Evolutionary conservation across 495 filamentous ascomycete genomes (phyloP).

Genomic region (Penicillium fimorum): DNA sequence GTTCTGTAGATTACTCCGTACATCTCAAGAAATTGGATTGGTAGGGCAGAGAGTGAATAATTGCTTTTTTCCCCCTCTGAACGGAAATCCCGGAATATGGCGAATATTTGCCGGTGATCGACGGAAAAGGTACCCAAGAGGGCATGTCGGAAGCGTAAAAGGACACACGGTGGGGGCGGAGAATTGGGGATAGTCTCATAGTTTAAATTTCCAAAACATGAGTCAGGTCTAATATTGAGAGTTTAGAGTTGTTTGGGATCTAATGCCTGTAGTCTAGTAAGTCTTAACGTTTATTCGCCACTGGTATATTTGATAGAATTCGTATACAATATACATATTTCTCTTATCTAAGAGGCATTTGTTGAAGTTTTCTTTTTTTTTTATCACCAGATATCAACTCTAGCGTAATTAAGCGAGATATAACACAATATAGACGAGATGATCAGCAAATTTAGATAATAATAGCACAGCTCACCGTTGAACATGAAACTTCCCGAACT

Average conservation of each 20-base stretch:
- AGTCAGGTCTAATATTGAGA: neutral
- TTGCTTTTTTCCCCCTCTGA: neutral
- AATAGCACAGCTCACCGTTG: neutral
- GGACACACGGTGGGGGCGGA: constrained; percentile 1
- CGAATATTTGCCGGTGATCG: neutral
- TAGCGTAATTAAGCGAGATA: neutral
- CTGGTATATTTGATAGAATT: neutral
- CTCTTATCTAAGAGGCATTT: neutral
- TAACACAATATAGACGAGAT: neutral
- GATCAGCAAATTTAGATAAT: neutral
- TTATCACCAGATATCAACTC: neutral
- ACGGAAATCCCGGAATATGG: neutral
- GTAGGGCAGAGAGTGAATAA: neutral
- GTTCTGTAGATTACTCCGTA: neutral
- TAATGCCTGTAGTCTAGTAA: neutral
- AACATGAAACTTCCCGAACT: neutral
- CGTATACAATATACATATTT: neutral
- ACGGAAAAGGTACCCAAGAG: neutral
- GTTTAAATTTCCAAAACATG: neutral
- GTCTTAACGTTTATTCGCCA: neutral
- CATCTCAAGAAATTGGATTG: neutral
- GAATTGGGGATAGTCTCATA: neutral
- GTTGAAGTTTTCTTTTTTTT: neutral
- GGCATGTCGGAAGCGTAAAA: neutral
- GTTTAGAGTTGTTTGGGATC: neutral